Base-by-base conservation (phyloP, 2,329 filamentous ascomycete genomes). In the Sordariomycetes sp. region DNA sequence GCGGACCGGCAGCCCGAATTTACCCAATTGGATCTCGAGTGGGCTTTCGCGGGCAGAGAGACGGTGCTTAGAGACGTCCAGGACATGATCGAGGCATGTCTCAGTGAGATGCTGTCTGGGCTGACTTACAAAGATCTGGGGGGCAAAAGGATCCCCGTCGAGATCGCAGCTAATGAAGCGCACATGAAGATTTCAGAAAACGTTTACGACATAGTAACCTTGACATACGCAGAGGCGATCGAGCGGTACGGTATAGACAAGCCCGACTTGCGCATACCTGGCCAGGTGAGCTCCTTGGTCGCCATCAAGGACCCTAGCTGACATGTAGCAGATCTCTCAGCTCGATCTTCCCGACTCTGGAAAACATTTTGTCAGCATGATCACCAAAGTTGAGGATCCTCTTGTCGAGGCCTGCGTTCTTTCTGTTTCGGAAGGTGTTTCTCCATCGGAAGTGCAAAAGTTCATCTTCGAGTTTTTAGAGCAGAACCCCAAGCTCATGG, bases 1-100 rank as follows among this genome's bases (percentile, higher is more conserved):
- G 85, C 90, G 2, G 93, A 98, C 55, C 72, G 92, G 26, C 92
- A 98, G 51, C 93, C 92, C 0, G 92, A 98, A 53, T 98, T 98
- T 51, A 95, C 92, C 2, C 87, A 94, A 78, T 72, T 95, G 33
- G 92, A 98, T 72, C 58, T 98, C 46, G 92, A 98, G 55, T 92
- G 94, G 82, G 76, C 84, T 1, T 98, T 94, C 59, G 79, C 82
- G 0, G 76, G 66, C 6, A 82, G 54, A 1, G 30, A 34, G 1
- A 48, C 42, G 8, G 58, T 61, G 3, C 46, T 48, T 19, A 42
- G 48, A 10, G 58, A 61, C 26, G 47, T 61, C 5, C 54, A 50
- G n/a, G 53, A 57, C 24, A 51, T 61, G 11, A 41, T 61, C 2
- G n/a, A n/a, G n/a, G n/a, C n/a, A n/a, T n/a, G n/a, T n/a, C n/a